Conservation (phyloP, 176 grass and related monocot species). For the Oryza nivara region DNA sequence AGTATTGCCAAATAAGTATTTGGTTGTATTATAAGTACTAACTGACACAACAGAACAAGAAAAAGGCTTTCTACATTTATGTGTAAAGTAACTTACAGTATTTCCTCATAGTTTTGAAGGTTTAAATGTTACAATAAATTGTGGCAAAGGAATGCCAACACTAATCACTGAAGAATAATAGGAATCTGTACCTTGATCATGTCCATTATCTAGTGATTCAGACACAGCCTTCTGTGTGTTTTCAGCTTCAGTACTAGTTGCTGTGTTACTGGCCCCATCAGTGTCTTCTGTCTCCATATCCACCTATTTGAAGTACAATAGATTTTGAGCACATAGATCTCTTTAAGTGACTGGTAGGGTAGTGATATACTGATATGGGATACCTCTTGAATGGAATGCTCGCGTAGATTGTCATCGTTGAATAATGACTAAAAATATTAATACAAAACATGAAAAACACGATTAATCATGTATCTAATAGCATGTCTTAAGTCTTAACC, state of each 20-base stretch:
- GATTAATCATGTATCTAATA: conserved; percentile 29
- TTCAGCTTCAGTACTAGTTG: conserved; percentile 44
- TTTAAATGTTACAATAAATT: conserved; percentile 26
- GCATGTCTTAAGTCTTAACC: conserved; percentile 12
- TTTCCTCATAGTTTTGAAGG: background rate
- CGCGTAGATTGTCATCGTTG: conserved; percentile 71
- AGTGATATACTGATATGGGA: background rate
- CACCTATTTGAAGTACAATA: conserved; percentile 63
- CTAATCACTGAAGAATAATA: background rate
- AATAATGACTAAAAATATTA: conserved; percentile 78
- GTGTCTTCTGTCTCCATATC: conserved; percentile 91
- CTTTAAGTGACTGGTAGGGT: conserved; percentile 27
- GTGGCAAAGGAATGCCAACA: conserved; percentile 22
- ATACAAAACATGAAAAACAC: conserved; percentile 36
- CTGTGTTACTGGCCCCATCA: conserved; percentile 37
- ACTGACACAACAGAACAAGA: background rate
- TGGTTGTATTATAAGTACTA: background rate
- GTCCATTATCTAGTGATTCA: conserved; percentile 38
- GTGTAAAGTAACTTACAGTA: background rate
- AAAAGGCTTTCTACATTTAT: conserved; percentile 16
- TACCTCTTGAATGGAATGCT: conserved; percentile 97
- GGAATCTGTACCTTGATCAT: conserved; percentile 48
- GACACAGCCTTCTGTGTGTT: conserved; percentile 39
- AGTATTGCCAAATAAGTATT: background rate
- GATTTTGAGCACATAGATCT: conserved; percentile 7